Conservation (phyloP, 176 grass and related monocot species). For the Rhipidocladum racemiflorum region DNA sequence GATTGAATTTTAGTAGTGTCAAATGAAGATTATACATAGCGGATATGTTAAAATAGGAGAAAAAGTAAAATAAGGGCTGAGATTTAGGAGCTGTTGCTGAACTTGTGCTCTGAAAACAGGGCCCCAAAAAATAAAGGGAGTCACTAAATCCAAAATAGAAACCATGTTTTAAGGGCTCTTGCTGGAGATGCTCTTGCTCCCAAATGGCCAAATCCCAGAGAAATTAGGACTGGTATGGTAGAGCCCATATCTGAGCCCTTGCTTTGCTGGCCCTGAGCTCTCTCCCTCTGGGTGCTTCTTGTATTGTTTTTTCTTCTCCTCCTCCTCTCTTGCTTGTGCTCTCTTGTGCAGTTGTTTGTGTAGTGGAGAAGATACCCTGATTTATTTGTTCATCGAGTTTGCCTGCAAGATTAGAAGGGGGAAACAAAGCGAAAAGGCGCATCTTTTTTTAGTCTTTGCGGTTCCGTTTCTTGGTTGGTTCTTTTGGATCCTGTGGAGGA, state of each 20-base stretch:
- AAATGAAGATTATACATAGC: too few relatives aligned
- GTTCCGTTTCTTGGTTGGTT: conserved; percentile 46
- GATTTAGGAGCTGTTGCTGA: too few relatives aligned
- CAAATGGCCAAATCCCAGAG: conserved; percentile 32
- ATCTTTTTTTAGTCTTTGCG: conserved; percentile 26
- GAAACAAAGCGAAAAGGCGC: conserved; percentile 23
- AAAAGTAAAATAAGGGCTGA: too few relatives aligned
- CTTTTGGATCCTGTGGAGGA: conserved; percentile 42
- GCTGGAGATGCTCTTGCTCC: too few relatives aligned
- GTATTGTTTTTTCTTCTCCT: conserved; percentile 30
- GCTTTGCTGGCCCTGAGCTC: conserved; percentile 47
- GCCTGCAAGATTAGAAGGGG: conserved; percentile 15
- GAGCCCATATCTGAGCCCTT: conserved; percentile 49
- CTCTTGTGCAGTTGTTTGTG: conserved; percentile 20
- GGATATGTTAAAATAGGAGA: too few relatives aligned
- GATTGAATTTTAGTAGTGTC: too few relatives aligned
- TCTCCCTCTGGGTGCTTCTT: conserved; percentile 6
- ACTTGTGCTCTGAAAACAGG: too few relatives aligned
- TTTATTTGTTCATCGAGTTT: conserved; percentile 25
- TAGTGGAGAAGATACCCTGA: conserved; percentile 24
- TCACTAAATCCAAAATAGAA: too few relatives aligned
- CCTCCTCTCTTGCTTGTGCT: conserved; percentile 17
- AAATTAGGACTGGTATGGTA: conserved; percentile 38
- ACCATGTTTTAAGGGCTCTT: too few relatives aligned
- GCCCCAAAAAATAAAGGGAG: too few relatives aligned